Conservation (phyloP, 495 filamentous ascomycete species). For the Zalerion maritima region DNA sequence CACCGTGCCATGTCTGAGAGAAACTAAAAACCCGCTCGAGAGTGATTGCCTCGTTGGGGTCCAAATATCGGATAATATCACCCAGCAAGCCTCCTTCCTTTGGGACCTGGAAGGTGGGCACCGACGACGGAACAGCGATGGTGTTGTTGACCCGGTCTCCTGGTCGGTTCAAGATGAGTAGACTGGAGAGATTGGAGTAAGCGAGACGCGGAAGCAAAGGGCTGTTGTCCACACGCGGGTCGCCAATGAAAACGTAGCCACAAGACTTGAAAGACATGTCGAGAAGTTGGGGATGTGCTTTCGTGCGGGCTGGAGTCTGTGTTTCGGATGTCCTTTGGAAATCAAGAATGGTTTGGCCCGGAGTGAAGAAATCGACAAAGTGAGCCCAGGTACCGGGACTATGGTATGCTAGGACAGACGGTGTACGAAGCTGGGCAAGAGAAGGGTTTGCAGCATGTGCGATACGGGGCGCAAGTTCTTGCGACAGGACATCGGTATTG, state of each 20-base stretch:
- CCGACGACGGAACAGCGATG: too few species aligned
- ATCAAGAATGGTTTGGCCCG: conserved; percentile 15
- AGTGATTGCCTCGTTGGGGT: conserved; percentile 6
- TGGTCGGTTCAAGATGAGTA: conserved; percentile 9
- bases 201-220: neutral
- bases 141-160: too few species aligned
- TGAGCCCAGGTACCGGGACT: conserved; percentile 22
- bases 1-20: conserved; percentile 2
- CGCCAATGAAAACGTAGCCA: conserved; percentile 25
- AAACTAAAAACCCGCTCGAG: conserved; percentile 10
- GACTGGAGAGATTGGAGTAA: too few species aligned
- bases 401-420: too few species aligned
- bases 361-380: conserved; percentile 27
- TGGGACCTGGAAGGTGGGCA: too few species aligned
- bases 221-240: conserved; percentile 2
- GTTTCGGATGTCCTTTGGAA: neutral
- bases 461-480: too few species aligned
- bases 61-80: conserved; percentile 10
- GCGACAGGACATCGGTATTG: too few species aligned
- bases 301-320: neutral
- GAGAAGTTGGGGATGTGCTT: neutral
- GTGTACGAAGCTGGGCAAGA: too few species aligned
- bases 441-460: too few species aligned
- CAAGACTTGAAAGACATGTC: conserved; percentile 27
- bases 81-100: too few species aligned